A percentile compares a stretch with the other conserved stretches of the same genome.
Conservation (phyloP, 768 basidiomycete genomes). For the Termitomyces bulborhizus region DNA sequence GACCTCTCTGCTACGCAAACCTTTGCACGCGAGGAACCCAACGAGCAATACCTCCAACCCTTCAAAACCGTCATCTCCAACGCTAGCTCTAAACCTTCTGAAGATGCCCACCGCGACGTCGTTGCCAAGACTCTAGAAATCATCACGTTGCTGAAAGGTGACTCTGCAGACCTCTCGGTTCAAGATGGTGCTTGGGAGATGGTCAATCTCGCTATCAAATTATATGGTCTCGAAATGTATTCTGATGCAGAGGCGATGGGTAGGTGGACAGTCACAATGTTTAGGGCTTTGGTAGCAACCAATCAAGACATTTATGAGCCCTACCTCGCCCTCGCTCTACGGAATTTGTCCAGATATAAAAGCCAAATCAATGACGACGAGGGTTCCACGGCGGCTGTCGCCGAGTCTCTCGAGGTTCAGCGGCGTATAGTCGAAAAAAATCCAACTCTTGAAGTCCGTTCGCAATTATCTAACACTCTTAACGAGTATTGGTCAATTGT, state of each 20-base stretch:
- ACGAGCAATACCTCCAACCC: slow-evolving; percentile 5
- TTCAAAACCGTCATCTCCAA: slow-evolving; percentile 5
- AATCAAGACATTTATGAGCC: slow-evolving; percentile 7
- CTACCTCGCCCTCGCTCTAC: slow-evolving; percentile 8
- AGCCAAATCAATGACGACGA: neutral
- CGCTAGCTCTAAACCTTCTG: neutral
- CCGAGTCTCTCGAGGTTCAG: slow-evolving; percentile 4
- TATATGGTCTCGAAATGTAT: slow-evolving; percentile 12
- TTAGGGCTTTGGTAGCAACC: slow-evolving; percentile 3
- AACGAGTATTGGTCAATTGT: slow-evolving; percentile 3
- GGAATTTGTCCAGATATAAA: slow-evolving; percentile 8
- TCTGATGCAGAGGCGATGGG: slow-evolving; percentile 11
- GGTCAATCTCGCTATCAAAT: slow-evolving; percentile 9
- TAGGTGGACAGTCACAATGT: slow-evolving; percentile 12
- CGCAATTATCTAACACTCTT: slow-evolving; percentile 4
- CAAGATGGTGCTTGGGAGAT: slow-evolving; percentile 14
- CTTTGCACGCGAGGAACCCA: slow-evolving; percentile 5
- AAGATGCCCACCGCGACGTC: slow-evolving; percentile 6
- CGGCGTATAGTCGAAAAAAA: neutral
- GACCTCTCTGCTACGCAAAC: slow-evolving; percentile 2
- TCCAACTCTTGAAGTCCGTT: slow-evolving; percentile 2
- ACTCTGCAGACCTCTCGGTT: slow-evolving; percentile 6
- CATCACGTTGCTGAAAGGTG: slow-evolving; percentile 3
- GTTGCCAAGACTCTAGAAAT: slow-evolving; percentile 9
- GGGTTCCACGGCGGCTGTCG: neutral